phyloP scores from a whole-genome alignment of 1,284 basidiomycete species.

The Mycena sp. region DNA sequence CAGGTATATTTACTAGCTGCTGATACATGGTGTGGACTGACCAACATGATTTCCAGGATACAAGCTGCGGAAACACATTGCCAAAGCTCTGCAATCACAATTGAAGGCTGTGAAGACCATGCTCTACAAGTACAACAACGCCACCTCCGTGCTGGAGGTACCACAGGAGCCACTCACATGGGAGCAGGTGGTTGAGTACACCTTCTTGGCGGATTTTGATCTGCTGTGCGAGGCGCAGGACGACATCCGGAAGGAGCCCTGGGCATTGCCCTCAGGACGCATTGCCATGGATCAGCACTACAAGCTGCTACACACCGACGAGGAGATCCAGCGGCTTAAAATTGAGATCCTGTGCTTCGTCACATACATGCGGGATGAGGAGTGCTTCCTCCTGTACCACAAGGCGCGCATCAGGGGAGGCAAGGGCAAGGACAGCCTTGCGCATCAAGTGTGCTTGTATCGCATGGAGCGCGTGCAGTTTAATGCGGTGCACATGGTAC shows the following conservation, averaged over 20 bases:
- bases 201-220: constrained; percentile 13
- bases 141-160: not conserved
- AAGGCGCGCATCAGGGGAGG: too few species aligned
- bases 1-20: constrained; percentile 18
- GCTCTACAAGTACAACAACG: constrained; percentile 3
- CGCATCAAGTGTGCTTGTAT: not conserved
- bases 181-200: constrained; percentile 8
- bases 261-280: not conserved
- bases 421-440: too few species aligned
- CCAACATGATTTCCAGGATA: constrained; percentile 6
- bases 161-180: not conserved
- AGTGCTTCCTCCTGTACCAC: too few species aligned
- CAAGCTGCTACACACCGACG: not conserved
- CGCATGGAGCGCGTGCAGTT: too few species aligned
- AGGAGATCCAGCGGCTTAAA: not conserved
- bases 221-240: too few species aligned
- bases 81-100: constrained; percentile 15
- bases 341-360: too few species aligned
- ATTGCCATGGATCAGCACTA: not conserved
- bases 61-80: constrained; percentile 14
- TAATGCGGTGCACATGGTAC: not conserved
- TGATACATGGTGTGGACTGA: not conserved
- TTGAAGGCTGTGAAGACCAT: constrained; percentile 3
- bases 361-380: too few species aligned
- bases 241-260: constrained; percentile 1